Percentiles rank a stretch among this genome's conserved stretches.
These are phyloP conservation scores for Pelagomonas calceolata DNA, from an alignment of 108 stramenopile species.

Conservation along the genomic window DNA sequence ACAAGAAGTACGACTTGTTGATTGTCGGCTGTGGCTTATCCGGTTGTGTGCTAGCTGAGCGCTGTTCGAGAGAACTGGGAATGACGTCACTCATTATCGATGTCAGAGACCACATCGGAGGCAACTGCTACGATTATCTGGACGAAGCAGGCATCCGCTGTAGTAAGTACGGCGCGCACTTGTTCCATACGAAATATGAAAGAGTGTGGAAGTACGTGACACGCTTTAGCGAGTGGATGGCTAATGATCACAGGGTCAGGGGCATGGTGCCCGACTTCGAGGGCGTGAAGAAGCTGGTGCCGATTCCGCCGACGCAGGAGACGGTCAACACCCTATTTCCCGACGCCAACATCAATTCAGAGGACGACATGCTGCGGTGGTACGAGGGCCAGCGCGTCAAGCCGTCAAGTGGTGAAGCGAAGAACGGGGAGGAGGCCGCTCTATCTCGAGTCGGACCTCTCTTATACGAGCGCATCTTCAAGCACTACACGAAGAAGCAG, in stretches of 20 bases:
- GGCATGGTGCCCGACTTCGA: slow-evolving; percentile 25
- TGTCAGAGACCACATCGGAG: slow-evolving; percentile 55
- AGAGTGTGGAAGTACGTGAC: slow-evolving; percentile 61
- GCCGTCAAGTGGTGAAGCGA: slow-evolving; percentile 12
- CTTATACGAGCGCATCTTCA: slow-evolving; percentile 58
- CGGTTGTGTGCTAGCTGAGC: slow-evolving; percentile 62
- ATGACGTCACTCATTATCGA: slow-evolving; percentile 55
- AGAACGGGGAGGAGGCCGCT: slow-evolving; percentile 65
- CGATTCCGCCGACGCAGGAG: slow-evolving; percentile 68
- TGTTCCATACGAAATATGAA: slow-evolving; percentile 46
- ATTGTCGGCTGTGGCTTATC: slow-evolving; percentile 63
- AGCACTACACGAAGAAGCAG: slow-evolving; percentile 65
- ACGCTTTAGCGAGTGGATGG: slow-evolving; percentile 50
- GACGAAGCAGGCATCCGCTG: slow-evolving; percentile 24
- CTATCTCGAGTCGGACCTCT: slow-evolving; percentile 47
- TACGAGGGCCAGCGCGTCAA: slow-evolving; percentile 44
- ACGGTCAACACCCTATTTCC: slow-evolving; percentile 63
- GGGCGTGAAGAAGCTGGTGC: slow-evolving; percentile 35
- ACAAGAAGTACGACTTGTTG: slow-evolving; percentile 46
- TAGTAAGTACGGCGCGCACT: slow-evolving; percentile 16
- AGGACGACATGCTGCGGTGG: slow-evolving; percentile 62
- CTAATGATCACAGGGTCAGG: slow-evolving; percentile 57
- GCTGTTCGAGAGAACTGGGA: slow-evolving; percentile 40
- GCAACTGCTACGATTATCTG: slow-evolving; percentile 67
- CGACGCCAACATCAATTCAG: slow-evolving; percentile 39